Base-by-base conservation (phyloP, 495 filamentous ascomycete species). In the Neurospora terricola region DNA sequence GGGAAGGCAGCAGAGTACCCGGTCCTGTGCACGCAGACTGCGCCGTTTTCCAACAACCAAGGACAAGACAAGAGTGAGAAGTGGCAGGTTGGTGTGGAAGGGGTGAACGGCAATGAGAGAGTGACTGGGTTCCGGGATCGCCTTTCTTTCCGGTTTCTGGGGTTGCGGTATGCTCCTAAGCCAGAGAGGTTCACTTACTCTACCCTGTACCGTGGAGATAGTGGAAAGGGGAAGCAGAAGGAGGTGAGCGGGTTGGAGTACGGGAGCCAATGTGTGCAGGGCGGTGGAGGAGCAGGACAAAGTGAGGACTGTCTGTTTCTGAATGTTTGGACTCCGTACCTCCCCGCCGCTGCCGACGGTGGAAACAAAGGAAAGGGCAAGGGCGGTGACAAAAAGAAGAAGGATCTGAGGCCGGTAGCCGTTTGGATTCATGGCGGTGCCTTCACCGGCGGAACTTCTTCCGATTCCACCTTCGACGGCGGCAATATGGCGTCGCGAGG, bases 271-370 rank as follows among this genome's bases (percentile, higher is more conserved):
- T 87, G 86, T 70, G 71, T 82, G 9, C 86, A 88, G 71, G 76
- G 74, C 38, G 79, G 83, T 0, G 54, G 54, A 27, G 54, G 54
- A 30, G 23, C 21, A 0, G 23, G 23, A 30, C 54, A 62, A 16
- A 73, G 74, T 18, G 85, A 87, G 71, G 86, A 88, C 70, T 88
- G 86, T 69, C 77, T 87, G 18, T 86, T 86, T 72, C 77, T 88
- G n/a, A 88, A 88, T 72, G 81, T 89, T 69, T 88, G 83, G 84
- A 87, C 84, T 2, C 80, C 85, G 7, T 83, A 83, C 70, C 81
- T 89, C 1, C 87, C 87, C 0, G 54, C 54, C 8, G 5, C 23
- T 30, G 54, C 54, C 10, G 54, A 30, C 14, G 54, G 54, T 16
- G 54, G 45, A 80, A 78, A 10, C 77, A 79, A 9, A 75, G 73